Evolutionary conservation across 495 filamentous ascomycete species (phyloP), one percentile per base, ranked within the genome.

Genomic region (Neurospora sp.): DNA sequence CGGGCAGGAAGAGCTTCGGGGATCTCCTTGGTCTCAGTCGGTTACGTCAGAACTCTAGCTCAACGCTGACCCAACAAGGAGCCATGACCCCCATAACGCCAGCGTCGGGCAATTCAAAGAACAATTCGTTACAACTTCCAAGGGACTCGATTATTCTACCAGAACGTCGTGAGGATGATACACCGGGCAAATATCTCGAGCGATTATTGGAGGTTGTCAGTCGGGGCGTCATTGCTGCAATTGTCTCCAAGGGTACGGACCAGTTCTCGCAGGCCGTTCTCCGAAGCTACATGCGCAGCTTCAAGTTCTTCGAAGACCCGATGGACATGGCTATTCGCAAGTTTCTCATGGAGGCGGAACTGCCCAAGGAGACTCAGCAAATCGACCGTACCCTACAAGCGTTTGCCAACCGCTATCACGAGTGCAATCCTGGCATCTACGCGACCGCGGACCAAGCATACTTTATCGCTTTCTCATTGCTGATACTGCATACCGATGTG

Each of bases 341-440:
- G 79, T 87, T 98, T 16, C 84, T 99, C 69, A 97, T 98, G 94
- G 93, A 97, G 75, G 94, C 95, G 18, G 95, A 98, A 81, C 81
- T 99, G 42, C 96, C 96, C 7, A 96, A 95, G 75, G 96, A 99
- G 82, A 97, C 96, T 0, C 96, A 99, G 81, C 96, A 99, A 77
- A 98, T 99, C 72, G 96, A 98, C 78, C 89, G 96, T 68, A 94
- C 95, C 72, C 83, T 99, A 48, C 92, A 98, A 79, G 91, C 92
- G 10, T 98, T 99, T 83, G 94, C 96, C 2, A 94, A 98, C 79
- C 89, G 96, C 72, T 99, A 98, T 79, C 93, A 97, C 75, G 96
- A 99, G 80, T 99, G 96, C 82, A 99, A 99, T 78, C 94, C 96
- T 2, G 95, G 94, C 7, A 95, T 99, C 69, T 99, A 97, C 80